Conservation (phyloP, 495 filamentous ascomycete genomes). For the Amniculicola lignicola region DNA sequence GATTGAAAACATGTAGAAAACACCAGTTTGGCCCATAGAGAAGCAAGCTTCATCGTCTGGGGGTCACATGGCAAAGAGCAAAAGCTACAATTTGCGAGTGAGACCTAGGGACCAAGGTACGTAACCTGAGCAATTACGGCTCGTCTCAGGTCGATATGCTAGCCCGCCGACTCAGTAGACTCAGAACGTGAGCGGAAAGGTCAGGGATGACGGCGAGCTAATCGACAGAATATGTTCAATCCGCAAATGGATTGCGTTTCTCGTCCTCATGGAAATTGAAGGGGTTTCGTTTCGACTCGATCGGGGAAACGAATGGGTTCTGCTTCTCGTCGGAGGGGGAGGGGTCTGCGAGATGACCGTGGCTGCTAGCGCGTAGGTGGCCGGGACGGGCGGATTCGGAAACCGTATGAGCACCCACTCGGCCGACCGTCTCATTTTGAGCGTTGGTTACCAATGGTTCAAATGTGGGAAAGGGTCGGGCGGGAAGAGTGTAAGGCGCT, state of each 20-base stretch:
- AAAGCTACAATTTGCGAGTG: conserved; percentile 15
- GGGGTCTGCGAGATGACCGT: conserved; percentile 37
- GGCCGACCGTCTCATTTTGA: conserved; percentile 36
- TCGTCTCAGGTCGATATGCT: conserved; percentile 31
- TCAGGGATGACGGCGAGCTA: conserved; percentile 37
- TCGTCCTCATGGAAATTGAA: conserved; percentile 23
- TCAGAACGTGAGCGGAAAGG: conserved; percentile 37
- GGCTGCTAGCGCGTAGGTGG: conserved; percentile 39
- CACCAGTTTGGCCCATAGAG: conserved; percentile 31
- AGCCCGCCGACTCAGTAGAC: conserved; percentile 30
- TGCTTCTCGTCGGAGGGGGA: conserved; percentile 38
- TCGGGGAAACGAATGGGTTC: conserved; percentile 27
- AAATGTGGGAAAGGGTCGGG: conserved; percentile 38
- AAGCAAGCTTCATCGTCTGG: conserved; percentile 17
- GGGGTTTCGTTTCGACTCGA: conserved; percentile 33
- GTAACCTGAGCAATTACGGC: conserved; percentile 43
- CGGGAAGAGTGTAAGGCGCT: conserved; percentile 38
- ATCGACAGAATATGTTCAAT: conserved; percentile 34
- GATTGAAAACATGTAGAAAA: conserved; percentile 23
- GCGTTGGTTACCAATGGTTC: conserved; percentile 12
- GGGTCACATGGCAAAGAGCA: conserved; percentile 17
- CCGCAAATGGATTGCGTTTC: conserved; percentile 39
- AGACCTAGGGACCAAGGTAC: conserved; percentile 37
- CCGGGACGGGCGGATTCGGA: conserved; percentile 36
- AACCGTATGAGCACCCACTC: conserved; percentile 37